A percentile compares a stretch with the other conserved stretches of the same genome.
phyloP scores from a whole-genome alignment of 2,329 filamentous ascomycete species.

The Fusarium guadeloupense region DNA sequence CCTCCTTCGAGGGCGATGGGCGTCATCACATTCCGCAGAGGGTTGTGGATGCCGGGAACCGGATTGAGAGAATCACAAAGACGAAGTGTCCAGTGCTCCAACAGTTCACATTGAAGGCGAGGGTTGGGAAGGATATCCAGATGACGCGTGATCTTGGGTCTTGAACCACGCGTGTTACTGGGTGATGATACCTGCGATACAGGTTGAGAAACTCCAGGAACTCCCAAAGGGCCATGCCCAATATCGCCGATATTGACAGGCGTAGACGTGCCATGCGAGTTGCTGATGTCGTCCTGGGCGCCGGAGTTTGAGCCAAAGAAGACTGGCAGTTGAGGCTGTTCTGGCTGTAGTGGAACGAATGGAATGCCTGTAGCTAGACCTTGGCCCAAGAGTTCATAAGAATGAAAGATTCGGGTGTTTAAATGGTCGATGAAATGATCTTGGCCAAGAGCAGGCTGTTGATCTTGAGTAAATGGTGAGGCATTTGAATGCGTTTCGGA shows the following conservation, averaged over 20 bases:
- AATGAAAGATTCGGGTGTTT: conserved; percentile 31
- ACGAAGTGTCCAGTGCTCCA: conserved; percentile 37
- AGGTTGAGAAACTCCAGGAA: background rate
- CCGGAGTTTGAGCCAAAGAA: background rate
- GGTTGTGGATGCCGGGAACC: conserved; percentile 34
- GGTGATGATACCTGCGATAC: conserved; percentile 1
- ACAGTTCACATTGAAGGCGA: conserved; percentile 30
- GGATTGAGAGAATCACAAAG: conserved; percentile 39
- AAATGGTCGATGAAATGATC: conserved; percentile 13
- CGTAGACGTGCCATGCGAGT: background rate
- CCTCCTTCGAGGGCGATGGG: conserved; percentile 39
- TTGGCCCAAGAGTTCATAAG: conserved; percentile 32
- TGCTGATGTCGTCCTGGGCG: background rate
- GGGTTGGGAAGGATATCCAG: conserved; percentile 35
- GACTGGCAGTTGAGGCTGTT: background rate
- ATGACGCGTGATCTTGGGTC: conserved; percentile 14
- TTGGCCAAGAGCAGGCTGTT: background rate
- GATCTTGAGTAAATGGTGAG: background rate
- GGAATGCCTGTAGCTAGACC: conserved; percentile 12
- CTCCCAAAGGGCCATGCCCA: background rate
- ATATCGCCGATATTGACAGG: background rate
- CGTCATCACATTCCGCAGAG: conserved; percentile 37
- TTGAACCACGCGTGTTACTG: background rate
- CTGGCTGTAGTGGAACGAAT: background rate
- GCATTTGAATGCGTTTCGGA: background rate